Percentiles rank a stretch among this genome's conserved stretches.
Conservation (phyloP, 75 land plant genomes). For the Pseudotsuga menziesii region DNA sequence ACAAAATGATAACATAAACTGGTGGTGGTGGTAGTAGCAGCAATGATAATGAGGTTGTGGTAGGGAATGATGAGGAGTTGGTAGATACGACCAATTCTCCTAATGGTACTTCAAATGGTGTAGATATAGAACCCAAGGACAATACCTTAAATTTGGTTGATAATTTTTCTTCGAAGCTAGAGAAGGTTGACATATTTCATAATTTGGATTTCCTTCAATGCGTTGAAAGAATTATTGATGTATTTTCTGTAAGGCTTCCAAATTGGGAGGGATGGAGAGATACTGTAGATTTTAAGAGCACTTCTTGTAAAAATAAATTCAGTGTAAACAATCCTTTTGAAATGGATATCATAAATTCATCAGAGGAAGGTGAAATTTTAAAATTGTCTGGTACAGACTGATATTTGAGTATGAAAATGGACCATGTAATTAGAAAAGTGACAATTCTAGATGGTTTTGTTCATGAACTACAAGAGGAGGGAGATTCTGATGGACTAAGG, state of each 20-base stretch:
- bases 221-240: conserved; percentile 15
- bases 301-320: conserved; percentile 17
- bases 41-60: conserved; percentile 36
- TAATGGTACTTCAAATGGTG: conserved; percentile 10
- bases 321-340: conserved; percentile 29
- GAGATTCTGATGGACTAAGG: conserved; percentile 10
- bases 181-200: conserved; percentile 19
- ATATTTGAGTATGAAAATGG: background rate
- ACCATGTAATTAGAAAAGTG: background rate
- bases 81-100: conserved; percentile 49
- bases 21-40: conserved; percentile 19
- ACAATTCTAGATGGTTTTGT: conserved; percentile 11
- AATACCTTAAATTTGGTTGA: conserved; percentile 8
- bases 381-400: background rate
- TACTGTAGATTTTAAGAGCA: conserved; percentile 24
- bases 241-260: conserved; percentile 37
- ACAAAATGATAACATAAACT: conserved; percentile 14
- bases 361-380: background rate
- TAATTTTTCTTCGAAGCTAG: conserved; percentile 19
- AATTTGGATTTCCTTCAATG: conserved; percentile 12
- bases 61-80: conserved; percentile 58
- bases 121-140: background rate
- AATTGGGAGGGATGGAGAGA: conserved; percentile 86
- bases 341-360: background rate
- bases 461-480: conserved; percentile 10